Conservation (phyloP, 768 basidiomycete genomes). For the Plicaturopsis crispa region DNA sequence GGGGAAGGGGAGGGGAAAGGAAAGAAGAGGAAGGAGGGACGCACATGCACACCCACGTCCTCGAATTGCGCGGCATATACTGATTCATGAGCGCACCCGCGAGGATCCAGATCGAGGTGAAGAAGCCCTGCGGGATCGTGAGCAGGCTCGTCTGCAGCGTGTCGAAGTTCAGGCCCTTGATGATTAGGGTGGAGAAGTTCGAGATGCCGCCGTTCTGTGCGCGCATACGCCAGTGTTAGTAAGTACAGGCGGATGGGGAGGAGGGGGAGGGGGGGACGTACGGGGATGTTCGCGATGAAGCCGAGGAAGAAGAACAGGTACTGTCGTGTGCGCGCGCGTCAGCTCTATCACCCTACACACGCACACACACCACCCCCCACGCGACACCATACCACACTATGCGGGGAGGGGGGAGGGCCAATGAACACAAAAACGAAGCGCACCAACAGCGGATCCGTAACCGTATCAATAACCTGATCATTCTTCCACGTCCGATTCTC, state of each 20-base stretch:
- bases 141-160: slow-evolving; percentile 14
- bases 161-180: slow-evolving; percentile 22
- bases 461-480: slow-evolving; percentile 6
- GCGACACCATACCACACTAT: too few species aligned
- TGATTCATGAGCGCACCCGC: slow-evolving; percentile 12
- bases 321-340: slow-evolving; percentile 21
- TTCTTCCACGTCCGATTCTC: slow-evolving; percentile 13
- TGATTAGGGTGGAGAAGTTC: slow-evolving; percentile 19
- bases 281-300: slow-evolving; percentile 19
- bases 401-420: slow-evolving; percentile 13
- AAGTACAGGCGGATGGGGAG: too few species aligned
- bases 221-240: too few species aligned
- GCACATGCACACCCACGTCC: slow-evolving; percentile 17
- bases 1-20: background rate
- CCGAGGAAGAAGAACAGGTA: slow-evolving; percentile 24
- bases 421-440: slow-evolving; percentile 7
- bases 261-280: too few species aligned
- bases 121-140: slow-evolving; percentile 5
- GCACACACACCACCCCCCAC: too few species aligned
- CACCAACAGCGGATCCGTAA: background rate
- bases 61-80: slow-evolving; percentile 13
- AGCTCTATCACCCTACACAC: slow-evolving; percentile 11
- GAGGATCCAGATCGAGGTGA: slow-evolving; percentile 16
- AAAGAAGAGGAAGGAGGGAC: slow-evolving; percentile 3
- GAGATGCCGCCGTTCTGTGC: slow-evolving; percentile 20